These are phyloP conservation scores for Metschnikowia arizonensis DNA, from an alignment of 805 yeast genomes.

Conservation along the genomic window DNA sequence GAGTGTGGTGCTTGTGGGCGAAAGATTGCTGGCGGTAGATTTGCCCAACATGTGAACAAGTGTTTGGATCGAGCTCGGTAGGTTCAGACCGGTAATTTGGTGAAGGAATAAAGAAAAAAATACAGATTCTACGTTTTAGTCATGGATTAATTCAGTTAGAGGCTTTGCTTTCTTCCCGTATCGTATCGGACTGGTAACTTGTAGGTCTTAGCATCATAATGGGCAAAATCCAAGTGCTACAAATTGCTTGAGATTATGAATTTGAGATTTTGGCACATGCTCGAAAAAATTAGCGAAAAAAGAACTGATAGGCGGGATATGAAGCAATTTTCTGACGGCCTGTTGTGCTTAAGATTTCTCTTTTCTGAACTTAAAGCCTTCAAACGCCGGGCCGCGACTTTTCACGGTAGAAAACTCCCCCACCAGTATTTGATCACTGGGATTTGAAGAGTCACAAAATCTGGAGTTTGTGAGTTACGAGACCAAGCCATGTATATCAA, in stretches of 20 bases:
- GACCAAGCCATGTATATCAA: too few species aligned
- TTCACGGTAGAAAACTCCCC: not conserved
- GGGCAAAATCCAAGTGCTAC: not conserved
- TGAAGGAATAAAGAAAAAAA: not conserved
- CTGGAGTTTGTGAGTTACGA: not conserved
- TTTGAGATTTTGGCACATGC: not conserved
- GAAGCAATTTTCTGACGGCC: too few species aligned
- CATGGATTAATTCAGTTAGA: not conserved
- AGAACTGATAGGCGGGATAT: not conserved
- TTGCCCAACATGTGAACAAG: slow-evolving; percentile 89
- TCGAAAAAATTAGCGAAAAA: not conserved
- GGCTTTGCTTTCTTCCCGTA: not conserved
- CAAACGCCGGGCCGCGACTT: not conserved
- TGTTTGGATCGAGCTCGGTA: slow-evolving; percentile 69
- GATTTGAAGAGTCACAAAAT: not conserved
- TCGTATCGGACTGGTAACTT: not conserved
- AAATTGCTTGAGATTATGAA: too few species aligned
- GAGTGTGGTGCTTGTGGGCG: slow-evolving; percentile 79
- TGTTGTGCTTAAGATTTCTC: not conserved
- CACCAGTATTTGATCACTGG: not conserved
- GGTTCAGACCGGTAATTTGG: not conserved
- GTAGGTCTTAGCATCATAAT: not conserved
- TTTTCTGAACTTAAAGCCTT: not conserved
- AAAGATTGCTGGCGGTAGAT: slow-evolving; percentile 84
- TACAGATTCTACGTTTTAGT: not conserved